Evolutionary conservation across 2,329 filamentous ascomycete species (phyloP).

Genomic region (Zalaria sp.): DNA sequence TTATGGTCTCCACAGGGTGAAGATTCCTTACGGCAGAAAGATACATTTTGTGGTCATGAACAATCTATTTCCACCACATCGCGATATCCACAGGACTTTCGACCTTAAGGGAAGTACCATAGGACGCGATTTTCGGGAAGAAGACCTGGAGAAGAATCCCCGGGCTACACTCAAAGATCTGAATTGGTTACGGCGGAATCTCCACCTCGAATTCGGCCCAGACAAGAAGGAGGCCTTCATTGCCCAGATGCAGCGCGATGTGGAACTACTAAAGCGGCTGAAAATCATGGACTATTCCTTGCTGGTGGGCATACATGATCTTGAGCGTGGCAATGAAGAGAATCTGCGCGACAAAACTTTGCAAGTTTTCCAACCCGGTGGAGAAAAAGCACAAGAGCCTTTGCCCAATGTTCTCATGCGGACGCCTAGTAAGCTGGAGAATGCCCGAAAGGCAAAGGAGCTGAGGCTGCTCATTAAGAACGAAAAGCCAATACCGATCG

Average conservation of each 20-base stretch:
- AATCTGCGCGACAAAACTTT: conserved; percentile 82
- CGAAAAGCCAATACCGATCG: conserved; percentile 87
- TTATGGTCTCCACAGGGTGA: conserved; percentile 91
- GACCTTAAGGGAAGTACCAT: conserved; percentile 95
- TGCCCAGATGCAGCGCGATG: conserved; percentile 77
- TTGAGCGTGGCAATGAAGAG: conserved; percentile 84
- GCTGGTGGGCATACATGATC: conserved; percentile 84
- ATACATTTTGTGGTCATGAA: conserved; percentile 99
- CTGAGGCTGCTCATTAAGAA: conserved; percentile 82
- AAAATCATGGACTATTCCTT: conserved; percentile 99
- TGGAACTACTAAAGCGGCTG: conserved; percentile 69
- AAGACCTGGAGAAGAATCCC: conserved; percentile 76
- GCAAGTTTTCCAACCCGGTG: conserved; percentile 84
- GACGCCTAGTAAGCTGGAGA: conserved; percentile 89
- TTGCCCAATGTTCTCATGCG: conserved; percentile 55
- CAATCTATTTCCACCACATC: conserved; percentile 92
- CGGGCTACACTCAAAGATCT: conserved; percentile 89
- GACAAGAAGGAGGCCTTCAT: conserved; percentile 80
- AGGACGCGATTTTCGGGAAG: conserved; percentile 80
- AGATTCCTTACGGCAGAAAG: conserved; percentile 95
- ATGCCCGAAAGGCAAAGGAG: conserved; percentile 77
- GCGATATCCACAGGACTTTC: conserved; percentile 94
- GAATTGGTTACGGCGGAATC: conserved; percentile 82
- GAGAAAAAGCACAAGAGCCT: conserved; percentile 31
- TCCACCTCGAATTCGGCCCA: conserved; percentile 77